Conservation (phyloP, 768 basidiomycete genomes). For the Lactifluus rugatus region DNA sequence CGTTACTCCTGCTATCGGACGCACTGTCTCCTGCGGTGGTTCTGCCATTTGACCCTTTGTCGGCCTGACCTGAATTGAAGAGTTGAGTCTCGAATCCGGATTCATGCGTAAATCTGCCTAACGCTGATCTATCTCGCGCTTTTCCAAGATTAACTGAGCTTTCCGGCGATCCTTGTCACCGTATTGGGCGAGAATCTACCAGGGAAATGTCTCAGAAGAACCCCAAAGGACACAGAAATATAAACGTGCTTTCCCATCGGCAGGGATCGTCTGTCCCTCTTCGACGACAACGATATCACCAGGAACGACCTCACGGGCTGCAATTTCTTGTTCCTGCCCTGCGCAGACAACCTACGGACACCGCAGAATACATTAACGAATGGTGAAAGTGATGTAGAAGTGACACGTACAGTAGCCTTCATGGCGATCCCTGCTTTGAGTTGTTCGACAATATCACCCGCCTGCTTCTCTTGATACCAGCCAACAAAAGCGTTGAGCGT, state of each 20-base stretch:
- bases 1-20: background rate
- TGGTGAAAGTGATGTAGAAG: background rate
- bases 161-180: constrained; percentile 29
- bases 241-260: constrained; percentile 30
- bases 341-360: constrained; percentile 27
- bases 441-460: constrained; percentile 39
- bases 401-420: constrained; percentile 25
- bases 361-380: background rate
- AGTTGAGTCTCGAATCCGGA: background rate
- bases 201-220: background rate
- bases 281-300: constrained; percentile 37
- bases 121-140: constrained; percentile 6
- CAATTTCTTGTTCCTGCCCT: constrained; percentile 34
- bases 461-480: constrained; percentile 43
- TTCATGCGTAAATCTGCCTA: background rate
- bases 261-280: constrained; percentile 38
- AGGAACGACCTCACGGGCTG: constrained; percentile 35
- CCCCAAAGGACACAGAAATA: background rate
- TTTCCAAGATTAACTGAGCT: constrained; percentile 26
- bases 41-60: background rate
- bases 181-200: constrained; percentile 33
- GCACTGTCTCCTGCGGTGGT: background rate
- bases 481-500: constrained; percentile 35
- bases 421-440: constrained; percentile 41
- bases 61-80: background rate